These are phyloP conservation scores for Paramecium tetraurelia DNA, from an alignment of 73 alveolate species.

Conservation along the genomic window DNA sequence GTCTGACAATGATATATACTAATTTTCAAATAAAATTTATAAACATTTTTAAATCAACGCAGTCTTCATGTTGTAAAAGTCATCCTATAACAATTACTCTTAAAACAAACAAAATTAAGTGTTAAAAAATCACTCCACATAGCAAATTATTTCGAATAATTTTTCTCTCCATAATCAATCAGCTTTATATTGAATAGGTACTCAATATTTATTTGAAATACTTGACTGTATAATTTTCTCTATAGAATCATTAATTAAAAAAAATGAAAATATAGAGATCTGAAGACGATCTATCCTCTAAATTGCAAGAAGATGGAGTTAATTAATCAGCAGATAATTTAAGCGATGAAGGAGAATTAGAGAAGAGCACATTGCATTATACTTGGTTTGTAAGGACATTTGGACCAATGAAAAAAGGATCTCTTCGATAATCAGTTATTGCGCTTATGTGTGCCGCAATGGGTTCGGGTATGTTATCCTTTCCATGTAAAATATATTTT, in stretches of 20 bases:
- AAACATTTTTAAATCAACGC: neutral
- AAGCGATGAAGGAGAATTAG: slow-evolving; percentile 26
- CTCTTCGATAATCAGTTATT: slow-evolving; percentile 4
- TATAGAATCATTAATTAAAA: neutral
- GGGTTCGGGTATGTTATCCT: slow-evolving; percentile 54
- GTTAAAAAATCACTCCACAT: neutral
- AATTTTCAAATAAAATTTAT: neutral
- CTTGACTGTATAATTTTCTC: neutral
- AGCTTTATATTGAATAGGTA: neutral
- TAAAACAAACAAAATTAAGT: neutral
- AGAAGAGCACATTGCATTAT: slow-evolving; percentile 8
- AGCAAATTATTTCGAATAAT: neutral
- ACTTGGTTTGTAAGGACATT: slow-evolving; percentile 43
- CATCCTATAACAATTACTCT: neutral
- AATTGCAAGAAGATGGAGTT: neutral
- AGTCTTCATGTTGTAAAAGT: slow-evolving; percentile 21
- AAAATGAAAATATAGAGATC: slow-evolving; percentile 1
- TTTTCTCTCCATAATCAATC: neutral
- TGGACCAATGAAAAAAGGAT: slow-evolving; percentile 52
- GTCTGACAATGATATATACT: neutral
- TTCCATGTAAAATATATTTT: neutral
- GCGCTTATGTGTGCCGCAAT: slow-evolving; percentile 41
- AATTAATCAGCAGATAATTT: slow-evolving; percentile 11
- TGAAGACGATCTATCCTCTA: neutral
- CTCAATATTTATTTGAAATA: neutral